phyloP scores from a whole-genome alignment of 345 rosid species.

The Turritis glabra region DNA sequence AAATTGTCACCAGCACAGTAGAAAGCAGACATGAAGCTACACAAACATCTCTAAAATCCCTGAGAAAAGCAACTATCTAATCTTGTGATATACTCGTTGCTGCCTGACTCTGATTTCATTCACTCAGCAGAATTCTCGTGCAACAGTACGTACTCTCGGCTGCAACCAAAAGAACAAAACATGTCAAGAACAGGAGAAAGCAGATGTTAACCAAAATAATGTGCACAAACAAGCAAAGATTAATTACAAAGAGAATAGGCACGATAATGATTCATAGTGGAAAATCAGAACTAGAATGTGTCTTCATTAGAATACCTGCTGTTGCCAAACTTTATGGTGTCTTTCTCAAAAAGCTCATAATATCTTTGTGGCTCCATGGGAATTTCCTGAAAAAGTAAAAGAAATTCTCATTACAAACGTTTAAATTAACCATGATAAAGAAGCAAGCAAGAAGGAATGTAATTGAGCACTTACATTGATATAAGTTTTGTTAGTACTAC shows the following conservation, averaged over 20 bases:
- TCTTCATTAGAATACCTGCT: conserved; percentile 66
- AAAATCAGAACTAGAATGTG: background rate
- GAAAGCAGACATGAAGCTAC: background rate
- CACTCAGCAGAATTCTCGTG: conserved; percentile 70
- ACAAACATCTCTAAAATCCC: background rate
- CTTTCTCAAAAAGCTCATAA: conserved; percentile 93
- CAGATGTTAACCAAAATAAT: background rate
- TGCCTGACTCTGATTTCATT: conserved; percentile 6
- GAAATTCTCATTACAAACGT: conserved; percentile 18
- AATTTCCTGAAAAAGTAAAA: conserved; percentile 58
- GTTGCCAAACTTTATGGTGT: conserved; percentile 91
- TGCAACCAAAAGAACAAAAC: conserved; percentile 42
- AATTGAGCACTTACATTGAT: conserved; percentile 65
- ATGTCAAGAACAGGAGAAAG: background rate
- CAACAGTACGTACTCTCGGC: conserved; percentile 79
- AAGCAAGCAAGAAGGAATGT: conserved; percentile 1
- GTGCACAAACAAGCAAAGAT: conserved; percentile 10
- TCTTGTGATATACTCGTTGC: background rate
- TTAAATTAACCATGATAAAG: conserved; percentile 11
- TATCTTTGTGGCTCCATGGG: conserved; percentile 87
- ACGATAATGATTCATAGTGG: background rate
- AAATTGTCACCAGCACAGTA: conserved; percentile 8
- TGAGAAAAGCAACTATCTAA: background rate
- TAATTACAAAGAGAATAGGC: background rate
- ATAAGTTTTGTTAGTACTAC: conserved; percentile 92